Percentiles rank a stretch among this genome's conserved stretches.
Conservation (phyloP, 805 yeast species). For the Pichia eremophila region DNA sequence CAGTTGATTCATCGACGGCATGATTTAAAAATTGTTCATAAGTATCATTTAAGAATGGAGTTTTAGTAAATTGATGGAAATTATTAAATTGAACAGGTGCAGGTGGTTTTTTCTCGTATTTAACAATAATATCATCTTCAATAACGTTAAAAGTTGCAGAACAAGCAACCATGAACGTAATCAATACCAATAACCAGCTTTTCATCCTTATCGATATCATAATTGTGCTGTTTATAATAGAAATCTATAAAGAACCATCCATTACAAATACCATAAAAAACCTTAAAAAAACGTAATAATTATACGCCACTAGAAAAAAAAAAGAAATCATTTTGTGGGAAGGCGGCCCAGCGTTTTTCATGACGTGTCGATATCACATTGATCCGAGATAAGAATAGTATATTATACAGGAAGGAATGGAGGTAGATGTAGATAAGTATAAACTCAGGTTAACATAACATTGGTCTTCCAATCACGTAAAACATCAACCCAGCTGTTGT, state of each 20-base stretch:
- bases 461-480: slow-evolving; percentile 80
- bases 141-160: not conserved
- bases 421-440: too few species aligned
- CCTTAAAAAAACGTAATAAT: too few species aligned
- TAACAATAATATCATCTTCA: slow-evolving; percentile 6
- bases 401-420: too few species aligned
- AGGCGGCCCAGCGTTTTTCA: too few species aligned
- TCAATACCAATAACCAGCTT: not conserved
- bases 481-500: slow-evolving; percentile 72
- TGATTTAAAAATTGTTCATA: slow-evolving; percentile 13
- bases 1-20: slow-evolving; percentile 22
- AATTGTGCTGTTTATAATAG: too few species aligned
- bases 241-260: too few species aligned
- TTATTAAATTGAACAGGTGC: slow-evolving; percentile 13
- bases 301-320: too few species aligned
- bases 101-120: slow-evolving; percentile 14
- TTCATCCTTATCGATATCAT: not conserved
- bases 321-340: too few species aligned
- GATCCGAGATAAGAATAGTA: too few species aligned
- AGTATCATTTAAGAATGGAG: slow-evolving; percentile 22
- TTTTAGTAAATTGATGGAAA: slow-evolving; percentile 23
- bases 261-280: too few species aligned
- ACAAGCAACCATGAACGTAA: not conserved
- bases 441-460: slow-evolving; percentile 48
- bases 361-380: too few species aligned